These are phyloP conservation scores for Colletotrichum brevisporum DNA, from an alignment of 2,329 filamentous ascomycete species.

Conservation along the genomic window DNA sequence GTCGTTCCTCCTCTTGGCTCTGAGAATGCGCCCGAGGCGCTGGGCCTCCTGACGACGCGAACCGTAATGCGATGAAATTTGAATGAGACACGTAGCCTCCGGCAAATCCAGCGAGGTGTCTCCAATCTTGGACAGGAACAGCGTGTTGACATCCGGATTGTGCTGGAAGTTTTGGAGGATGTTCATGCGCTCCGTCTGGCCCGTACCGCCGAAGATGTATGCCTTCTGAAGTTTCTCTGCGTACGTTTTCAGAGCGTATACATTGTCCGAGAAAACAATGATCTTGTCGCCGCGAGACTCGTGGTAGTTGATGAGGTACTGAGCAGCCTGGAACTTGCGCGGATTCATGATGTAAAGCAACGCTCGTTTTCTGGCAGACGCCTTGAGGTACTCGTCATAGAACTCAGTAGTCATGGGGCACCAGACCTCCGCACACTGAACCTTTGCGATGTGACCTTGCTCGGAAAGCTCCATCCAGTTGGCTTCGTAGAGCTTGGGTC, in stretches of 20 bases:
- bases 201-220: conserved; percentile 92
- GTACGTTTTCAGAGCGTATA: conserved; percentile 91
- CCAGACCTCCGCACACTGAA: conserved; percentile 99
- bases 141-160: conserved; percentile 89
- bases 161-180: conserved; percentile 97
- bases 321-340: conserved; percentile 94
- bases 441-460: conserved; percentile 95
- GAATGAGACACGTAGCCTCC: conserved; percentile 95
- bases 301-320: conserved; percentile 98
- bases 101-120: conserved; percentile 98
- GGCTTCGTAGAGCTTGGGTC: conserved; percentile 96
- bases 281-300: conserved; percentile 96
- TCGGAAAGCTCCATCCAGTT: conserved; percentile 99
- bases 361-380: conserved; percentile 65
- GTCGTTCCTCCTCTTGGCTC: conserved; percentile 95
- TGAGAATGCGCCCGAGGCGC: conserved; percentile 89
- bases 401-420: conserved; percentile 99
- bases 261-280: conserved; percentile 98
- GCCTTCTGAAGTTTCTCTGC: conserved; percentile 87
- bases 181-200: conserved; percentile 85
- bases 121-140: conserved; percentile 97
- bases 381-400: conserved; percentile 91
- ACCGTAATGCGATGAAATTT: conserved; percentile 97
- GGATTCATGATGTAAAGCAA: conserved; percentile 96
- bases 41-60: conserved; percentile 97